These are phyloP conservation scores for Fusarium udum DNA, from an alignment of 2,329 filamentous ascomycete genomes.

Conservation along the genomic window DNA sequence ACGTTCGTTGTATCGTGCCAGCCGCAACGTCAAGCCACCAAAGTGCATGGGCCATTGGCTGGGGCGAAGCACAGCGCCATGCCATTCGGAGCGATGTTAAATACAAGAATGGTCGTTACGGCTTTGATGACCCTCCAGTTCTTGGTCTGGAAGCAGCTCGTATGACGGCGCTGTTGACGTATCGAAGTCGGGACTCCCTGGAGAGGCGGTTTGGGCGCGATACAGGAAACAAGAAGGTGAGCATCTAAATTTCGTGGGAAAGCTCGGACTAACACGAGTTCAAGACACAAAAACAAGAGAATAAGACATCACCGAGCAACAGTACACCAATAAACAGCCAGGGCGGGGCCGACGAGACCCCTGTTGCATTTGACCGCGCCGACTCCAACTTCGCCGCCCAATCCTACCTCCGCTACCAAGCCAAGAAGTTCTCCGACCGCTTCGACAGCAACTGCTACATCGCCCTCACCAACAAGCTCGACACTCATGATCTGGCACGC, in stretches of 20 bases:
- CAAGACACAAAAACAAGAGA: background rate
- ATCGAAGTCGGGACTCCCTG: background rate
- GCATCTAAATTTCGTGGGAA: too few species aligned
- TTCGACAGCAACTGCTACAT: background rate
- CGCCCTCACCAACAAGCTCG: background rate
- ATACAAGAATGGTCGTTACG: background rate
- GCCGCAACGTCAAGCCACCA: background rate
- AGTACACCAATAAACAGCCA: background rate
- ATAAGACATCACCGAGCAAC: background rate
- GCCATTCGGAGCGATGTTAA: background rate
- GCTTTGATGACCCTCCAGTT: background rate
- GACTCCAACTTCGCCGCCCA: background rate
- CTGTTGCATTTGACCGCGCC: background rate
- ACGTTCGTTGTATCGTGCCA: background rate
- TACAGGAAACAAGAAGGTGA: background rate
- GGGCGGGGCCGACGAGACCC: background rate
- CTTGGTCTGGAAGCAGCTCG: background rate
- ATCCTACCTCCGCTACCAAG: background rate
- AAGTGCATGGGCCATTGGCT: background rate
- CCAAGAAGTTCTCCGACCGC: background rate
- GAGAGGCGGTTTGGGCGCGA: background rate
- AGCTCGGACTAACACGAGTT: too few species aligned
- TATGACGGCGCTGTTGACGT: background rate
- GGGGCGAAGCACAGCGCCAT: background rate
- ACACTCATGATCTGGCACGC: background rate